Evolutionary conservation across 805 yeast species (phyloP).

Genomic region (Zygotorulaspora danielsina): DNA sequence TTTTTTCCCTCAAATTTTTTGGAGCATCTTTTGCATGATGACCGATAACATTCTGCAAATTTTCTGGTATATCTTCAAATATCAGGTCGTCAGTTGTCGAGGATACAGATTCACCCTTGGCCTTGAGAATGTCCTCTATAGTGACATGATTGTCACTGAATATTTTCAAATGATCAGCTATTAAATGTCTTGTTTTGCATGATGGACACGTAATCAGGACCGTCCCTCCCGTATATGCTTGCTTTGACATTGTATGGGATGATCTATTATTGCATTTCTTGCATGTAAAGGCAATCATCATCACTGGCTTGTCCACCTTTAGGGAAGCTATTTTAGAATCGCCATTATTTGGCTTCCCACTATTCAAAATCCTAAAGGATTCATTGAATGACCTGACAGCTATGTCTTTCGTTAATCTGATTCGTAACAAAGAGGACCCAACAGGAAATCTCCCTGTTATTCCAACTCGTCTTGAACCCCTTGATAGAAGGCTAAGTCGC

Average conservation of each 20-base stretch:
- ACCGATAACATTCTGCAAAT: slow-evolving; percentile 42
- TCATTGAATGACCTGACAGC: background rate
- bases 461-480: background rate
- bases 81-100: slow-evolving; percentile 62
- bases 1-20: slow-evolving; percentile 29
- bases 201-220: slow-evolving; percentile 90
- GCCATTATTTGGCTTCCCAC: slow-evolving; percentile 1
- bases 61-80: slow-evolving; percentile 38
- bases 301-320: slow-evolving; percentile 69
- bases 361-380: background rate
- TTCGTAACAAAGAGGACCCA: background rate
- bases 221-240: slow-evolving; percentile 82
- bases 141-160: slow-evolving; percentile 71
- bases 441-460: background rate
- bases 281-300: slow-evolving; percentile 90
- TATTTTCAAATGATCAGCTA: slow-evolving; percentile 82
- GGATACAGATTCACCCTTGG: slow-evolving; percentile 71
- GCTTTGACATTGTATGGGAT: slow-evolving; percentile 86
- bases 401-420: background rate
- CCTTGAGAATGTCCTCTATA: slow-evolving; percentile 71
- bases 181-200: slow-evolving; percentile 80
- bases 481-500: background rate
- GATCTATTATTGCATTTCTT: slow-evolving; percentile 81
- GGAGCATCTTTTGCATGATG: slow-evolving; percentile 70
- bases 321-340: slow-evolving; percentile 5